Evolutionary conservation across 1,284 basidiomycete species (phyloP).

Genomic region (Neolentinus lepideus): DNA sequence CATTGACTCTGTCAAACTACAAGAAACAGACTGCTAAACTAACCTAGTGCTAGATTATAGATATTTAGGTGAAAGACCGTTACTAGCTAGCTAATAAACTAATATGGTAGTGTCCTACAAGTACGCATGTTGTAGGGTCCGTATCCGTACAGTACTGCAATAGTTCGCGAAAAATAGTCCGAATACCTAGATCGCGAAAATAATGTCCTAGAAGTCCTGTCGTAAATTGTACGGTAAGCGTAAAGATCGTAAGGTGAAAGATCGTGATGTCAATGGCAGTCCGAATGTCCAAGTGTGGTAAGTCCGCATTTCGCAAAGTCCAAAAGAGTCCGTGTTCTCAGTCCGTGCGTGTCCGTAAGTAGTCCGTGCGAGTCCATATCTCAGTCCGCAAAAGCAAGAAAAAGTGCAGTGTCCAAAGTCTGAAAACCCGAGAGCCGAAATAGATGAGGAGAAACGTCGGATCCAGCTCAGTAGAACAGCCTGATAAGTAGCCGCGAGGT

Average conservation of each 20-base stretch:
- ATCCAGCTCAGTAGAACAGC: background rate
- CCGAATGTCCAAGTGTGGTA: background rate
- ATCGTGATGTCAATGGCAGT: background rate
- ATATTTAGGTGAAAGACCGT: background rate
- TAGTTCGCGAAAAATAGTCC: background rate
- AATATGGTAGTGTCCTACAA: background rate
- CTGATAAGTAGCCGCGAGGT: background rate
- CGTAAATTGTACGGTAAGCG: background rate
- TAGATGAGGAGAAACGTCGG: background rate
- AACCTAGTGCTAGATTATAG: background rate
- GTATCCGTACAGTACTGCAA: background rate
- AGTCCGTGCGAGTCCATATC: background rate
- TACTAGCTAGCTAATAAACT: background rate
- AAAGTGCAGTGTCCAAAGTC: background rate
- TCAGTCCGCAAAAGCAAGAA: background rate
- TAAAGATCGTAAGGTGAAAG: background rate
- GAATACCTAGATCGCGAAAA: background rate
- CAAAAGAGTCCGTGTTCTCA: background rate
- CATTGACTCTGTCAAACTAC: background rate
- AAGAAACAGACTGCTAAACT: background rate
- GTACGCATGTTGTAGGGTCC: background rate
- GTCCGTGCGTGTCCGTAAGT: background rate
- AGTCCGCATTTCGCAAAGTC: slow-evolving; percentile 1
- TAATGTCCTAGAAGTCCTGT: background rate
- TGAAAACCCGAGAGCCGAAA: background rate